A percentile compares a stretch with the other conserved stretches of the same genome.
These are phyloP conservation scores for Trichoderma sp. DNA, from an alignment of 2,329 filamentous ascomycete species.

Conservation along the genomic window DNA sequence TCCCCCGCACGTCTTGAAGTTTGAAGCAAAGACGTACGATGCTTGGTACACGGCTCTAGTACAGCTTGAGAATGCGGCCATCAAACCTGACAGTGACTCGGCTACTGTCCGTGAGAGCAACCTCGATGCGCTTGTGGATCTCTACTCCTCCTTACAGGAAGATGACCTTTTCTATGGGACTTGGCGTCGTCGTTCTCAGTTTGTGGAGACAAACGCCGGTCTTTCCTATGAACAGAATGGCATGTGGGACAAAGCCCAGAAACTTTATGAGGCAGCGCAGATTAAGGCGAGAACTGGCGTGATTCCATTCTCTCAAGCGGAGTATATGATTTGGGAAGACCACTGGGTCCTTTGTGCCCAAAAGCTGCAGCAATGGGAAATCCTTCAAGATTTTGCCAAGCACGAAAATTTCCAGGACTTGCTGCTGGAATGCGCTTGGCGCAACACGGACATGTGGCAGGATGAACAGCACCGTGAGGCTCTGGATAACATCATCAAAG, in stretches of 20 bases:
- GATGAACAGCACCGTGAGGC: constrained; percentile 84
- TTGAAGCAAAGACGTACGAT: constrained; percentile 89
- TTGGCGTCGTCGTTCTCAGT: constrained; percentile 92
- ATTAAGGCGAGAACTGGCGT: constrained; percentile 95
- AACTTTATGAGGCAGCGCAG: constrained; percentile 94
- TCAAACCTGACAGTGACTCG: constrained; percentile 83
- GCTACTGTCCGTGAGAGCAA: constrained; percentile 88
- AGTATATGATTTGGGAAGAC: constrained; percentile 99
- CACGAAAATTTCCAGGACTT: constrained; percentile 99
- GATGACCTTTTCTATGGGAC: constrained; percentile 98
- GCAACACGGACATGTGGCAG: constrained; percentile 93
- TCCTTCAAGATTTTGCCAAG: constrained; percentile 95
- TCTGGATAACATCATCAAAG: constrained; percentile 91
- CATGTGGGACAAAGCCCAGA: constrained; percentile 99
- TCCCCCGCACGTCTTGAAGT: constrained; percentile 95
- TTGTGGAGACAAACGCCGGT: constrained; percentile 95
- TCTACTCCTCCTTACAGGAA: constrained; percentile 89
- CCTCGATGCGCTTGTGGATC: constrained; percentile 89
- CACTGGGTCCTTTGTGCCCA: constrained; percentile 98
- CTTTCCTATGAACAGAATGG: constrained; percentile 98
- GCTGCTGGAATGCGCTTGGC: constrained; percentile 92
- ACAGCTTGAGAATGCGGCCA: constrained; percentile 86
- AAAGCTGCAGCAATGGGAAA: constrained; percentile 99
- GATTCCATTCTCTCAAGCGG: constrained; percentile 92
- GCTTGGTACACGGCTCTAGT: constrained; percentile 95